A percentile compares a stretch with the other conserved stretches of the same genome.
phyloP scores from a whole-genome alignment of 2,329 filamentous ascomycete genomes.

The Neodidymelliopsis sp. region DNA sequence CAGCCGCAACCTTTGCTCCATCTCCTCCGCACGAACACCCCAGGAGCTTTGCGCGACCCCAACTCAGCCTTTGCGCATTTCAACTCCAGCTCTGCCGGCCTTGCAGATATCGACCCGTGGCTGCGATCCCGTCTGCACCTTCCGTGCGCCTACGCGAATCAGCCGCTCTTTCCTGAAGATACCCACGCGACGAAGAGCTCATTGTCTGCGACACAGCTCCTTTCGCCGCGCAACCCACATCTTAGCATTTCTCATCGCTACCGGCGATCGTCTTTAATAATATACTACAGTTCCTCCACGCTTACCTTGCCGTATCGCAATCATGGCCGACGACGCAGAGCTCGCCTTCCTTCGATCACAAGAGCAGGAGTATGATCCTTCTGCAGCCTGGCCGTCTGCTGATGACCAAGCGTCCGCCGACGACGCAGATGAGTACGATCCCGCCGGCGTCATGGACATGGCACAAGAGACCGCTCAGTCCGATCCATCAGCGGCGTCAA shows the following conservation, averaged over 20 bases:
- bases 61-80: slow-evolving; percentile 20
- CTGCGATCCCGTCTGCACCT: slow-evolving; percentile 9
- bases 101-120: background rate
- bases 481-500: slow-evolving; percentile 33
- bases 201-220: slow-evolving; percentile 24
- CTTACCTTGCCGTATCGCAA: slow-evolving; percentile 12
- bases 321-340: slow-evolving; percentile 63
- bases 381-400: slow-evolving; percentile 46
- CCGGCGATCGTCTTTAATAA: slow-evolving; percentile 20
- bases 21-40: slow-evolving; percentile 19
- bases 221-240: slow-evolving; percentile 20
- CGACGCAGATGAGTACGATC: slow-evolving; percentile 52
- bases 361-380: slow-evolving; percentile 50
- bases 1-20: slow-evolving; percentile 14
- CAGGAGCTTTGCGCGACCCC: slow-evolving; percentile 25
- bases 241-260: slow-evolving; percentile 16
- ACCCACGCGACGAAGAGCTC: slow-evolving; percentile 36
- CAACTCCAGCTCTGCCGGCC: background rate
- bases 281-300: slow-evolving; percentile 6
- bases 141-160: slow-evolving; percentile 17
- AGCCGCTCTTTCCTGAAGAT: slow-evolving; percentile 18
- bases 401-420: slow-evolving; percentile 55
- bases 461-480: slow-evolving; percentile 29
- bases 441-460: slow-evolving; percentile 23
- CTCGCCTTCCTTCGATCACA: slow-evolving; percentile 62